A percentile compares a stretch with the other conserved stretches of the same genome.
Evolutionary conservation across 208 protist genomes (phyloP).

Genomic region (Phytomonas sp.): DNA sequence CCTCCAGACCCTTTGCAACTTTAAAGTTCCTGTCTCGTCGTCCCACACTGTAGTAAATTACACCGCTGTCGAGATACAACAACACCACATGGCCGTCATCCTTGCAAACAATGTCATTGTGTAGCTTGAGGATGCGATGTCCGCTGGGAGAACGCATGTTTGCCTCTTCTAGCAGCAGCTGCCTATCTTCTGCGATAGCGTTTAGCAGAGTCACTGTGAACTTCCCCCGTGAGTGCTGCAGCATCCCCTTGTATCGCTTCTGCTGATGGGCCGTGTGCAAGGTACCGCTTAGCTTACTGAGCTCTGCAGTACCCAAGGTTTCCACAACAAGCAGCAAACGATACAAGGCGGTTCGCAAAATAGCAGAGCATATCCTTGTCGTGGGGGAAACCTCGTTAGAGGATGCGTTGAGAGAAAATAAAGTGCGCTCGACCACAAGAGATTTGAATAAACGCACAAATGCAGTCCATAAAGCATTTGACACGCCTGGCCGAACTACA

Average conservation of each 20-base stretch:
- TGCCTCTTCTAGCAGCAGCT: constrained; percentile 58
- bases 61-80: constrained; percentile 66
- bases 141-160: constrained; percentile 44
- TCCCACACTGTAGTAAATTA: constrained; percentile 40
- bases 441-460: constrained; percentile 23
- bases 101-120: constrained; percentile 18
- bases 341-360: constrained; percentile 55
- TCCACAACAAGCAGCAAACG: constrained; percentile 67
- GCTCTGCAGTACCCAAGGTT: constrained; percentile 39
- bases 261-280: constrained; percentile 38
- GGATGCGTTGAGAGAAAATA: background rate
- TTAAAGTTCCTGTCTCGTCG: constrained; percentile 35
- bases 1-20: constrained; percentile 58
- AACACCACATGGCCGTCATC: constrained; percentile 24
- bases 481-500: constrained; percentile 38
- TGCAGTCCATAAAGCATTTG: constrained; percentile 18
- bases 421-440: background rate
- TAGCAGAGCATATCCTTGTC: background rate
- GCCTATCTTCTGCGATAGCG: constrained; percentile 59
- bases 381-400: background rate
- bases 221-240: constrained; percentile 57
- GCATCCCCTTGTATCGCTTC: constrained; percentile 49
- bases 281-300: constrained; percentile 38
- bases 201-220: constrained; percentile 52
- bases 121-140: constrained; percentile 60